Evolutionary conservation across 2,329 filamentous ascomycete genomes (phyloP).

Genomic region (Penicillium sp.): DNA sequence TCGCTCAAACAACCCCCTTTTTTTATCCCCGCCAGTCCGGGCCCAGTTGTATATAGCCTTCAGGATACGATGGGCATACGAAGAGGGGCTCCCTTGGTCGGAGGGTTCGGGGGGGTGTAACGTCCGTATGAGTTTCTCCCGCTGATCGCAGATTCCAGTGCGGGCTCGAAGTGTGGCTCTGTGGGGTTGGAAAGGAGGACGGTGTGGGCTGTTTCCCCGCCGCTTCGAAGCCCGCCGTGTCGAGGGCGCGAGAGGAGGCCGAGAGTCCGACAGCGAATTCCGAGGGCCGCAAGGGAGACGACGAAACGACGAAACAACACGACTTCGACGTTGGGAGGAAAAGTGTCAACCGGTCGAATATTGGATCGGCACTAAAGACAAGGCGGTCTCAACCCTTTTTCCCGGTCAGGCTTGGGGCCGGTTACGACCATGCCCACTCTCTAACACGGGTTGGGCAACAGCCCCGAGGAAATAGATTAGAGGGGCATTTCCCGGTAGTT

Average conservation of each 20-base stretch:
- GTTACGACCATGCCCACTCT: conserved; percentile 11
- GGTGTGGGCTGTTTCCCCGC: conserved; percentile 14
- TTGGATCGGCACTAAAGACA: conserved; percentile 31
- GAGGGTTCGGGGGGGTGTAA: conserved; percentile 9
- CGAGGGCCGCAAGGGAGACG: conserved; percentile 2
- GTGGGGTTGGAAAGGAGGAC: conserved; percentile 7
- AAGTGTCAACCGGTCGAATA: conserved; percentile 21
- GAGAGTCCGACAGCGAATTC: conserved; percentile 4
- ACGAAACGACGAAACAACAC: background rate
- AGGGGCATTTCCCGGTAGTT: background rate
- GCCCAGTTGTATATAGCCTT: background rate
- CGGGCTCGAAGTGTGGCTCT: conserved; percentile 15
- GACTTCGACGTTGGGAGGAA: conserved; percentile 5
- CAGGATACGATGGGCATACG: conserved; percentile 7
- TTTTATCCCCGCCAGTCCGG: conserved; percentile 4
- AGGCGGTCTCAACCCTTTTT: conserved; percentile 26
- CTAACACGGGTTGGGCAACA: conserved; percentile 4
- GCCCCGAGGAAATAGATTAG: conserved; percentile 3
- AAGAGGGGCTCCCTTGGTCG: background rate
- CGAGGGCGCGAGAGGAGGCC: background rate
- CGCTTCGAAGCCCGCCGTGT: conserved; percentile 11
- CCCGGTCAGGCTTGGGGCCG: conserved; percentile 17
- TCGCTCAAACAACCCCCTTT: background rate
- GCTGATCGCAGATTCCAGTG: conserved; percentile 17
- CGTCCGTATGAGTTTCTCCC: conserved; percentile 6